Conservation (phyloP, 257 asterid genomes). For the Solanum pennellii region DNA sequence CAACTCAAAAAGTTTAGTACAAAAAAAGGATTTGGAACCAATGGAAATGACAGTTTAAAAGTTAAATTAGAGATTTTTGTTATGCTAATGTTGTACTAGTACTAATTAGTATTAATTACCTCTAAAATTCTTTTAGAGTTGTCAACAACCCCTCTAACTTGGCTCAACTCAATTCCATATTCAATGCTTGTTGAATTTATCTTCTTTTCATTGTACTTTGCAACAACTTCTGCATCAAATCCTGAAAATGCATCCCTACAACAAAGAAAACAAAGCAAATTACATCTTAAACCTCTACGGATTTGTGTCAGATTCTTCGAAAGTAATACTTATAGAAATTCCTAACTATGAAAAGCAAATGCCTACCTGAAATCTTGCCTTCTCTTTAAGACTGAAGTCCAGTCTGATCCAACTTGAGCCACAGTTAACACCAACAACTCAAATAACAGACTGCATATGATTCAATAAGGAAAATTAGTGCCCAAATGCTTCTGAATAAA, state of each 20-base stretch:
- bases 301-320: background rate
- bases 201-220: constrained; percentile 54
- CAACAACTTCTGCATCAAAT: constrained; percentile 48
- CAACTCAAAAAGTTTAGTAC: background rate
- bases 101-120: constrained; percentile 15
- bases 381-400: constrained; percentile 62
- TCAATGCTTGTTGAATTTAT: constrained; percentile 27
- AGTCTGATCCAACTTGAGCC: constrained; percentile 83
- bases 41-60: background rate
- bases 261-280: background rate
- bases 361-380: constrained; percentile 41
- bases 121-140: constrained; percentile 54
- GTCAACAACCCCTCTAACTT: constrained; percentile 67
- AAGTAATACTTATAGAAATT: background rate
- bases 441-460: constrained; percentile 45
- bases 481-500: background rate
- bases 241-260: constrained; percentile 59
- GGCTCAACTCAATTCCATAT: constrained; percentile 45
- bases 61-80: background rate
- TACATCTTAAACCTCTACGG: background rate
- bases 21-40: background rate
- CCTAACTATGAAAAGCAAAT: background rate
- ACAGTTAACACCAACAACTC: constrained; percentile 63
- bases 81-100: background rate
- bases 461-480: background rate